Percentiles rank a stretch among this genome's conserved stretches.
phyloP scores from a whole-genome alignment of 306 rosid genomes.

The Alnus rubra region DNA sequence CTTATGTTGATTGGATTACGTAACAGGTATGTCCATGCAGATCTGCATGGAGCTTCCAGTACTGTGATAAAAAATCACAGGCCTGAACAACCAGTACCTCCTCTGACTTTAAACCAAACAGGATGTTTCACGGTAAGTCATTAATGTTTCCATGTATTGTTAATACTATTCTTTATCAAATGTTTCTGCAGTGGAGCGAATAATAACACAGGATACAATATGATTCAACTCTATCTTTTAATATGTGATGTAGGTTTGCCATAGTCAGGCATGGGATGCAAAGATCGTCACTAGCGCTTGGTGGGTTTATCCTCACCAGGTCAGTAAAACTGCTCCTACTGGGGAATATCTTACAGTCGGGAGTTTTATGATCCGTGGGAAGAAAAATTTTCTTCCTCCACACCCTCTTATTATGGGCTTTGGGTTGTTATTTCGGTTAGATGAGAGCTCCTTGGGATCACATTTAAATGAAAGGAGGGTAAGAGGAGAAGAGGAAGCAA shows the following conservation, averaged over 20 bases:
- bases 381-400: conserved; percentile 94
- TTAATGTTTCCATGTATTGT: conserved; percentile 20
- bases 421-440: conserved; percentile 93
- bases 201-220: conserved; percentile 13
- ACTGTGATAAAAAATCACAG: conserved; percentile 88
- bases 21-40: conserved; percentile 90
- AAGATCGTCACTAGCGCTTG: conserved; percentile 98
- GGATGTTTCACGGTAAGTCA: conserved; percentile 90
- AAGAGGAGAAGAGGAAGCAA: conserved; percentile 91
- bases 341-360: conserved; percentile 99
- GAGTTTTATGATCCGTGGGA: conserved; percentile 97
- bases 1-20: conserved; percentile 34
- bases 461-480: conserved; percentile 98
- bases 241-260: conserved; percentile 76
- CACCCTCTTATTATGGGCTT: conserved; percentile 98
- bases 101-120: conserved; percentile 90
- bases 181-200: conserved; percentile 34
- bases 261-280: conserved; percentile 98
- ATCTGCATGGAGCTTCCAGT: conserved; percentile 96
- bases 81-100: conserved; percentile 88
- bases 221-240: conserved; percentile 14
- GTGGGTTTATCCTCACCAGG: conserved; percentile 99
- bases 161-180: conserved; percentile 19
- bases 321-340: conserved; percentile 98
- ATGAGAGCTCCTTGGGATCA: conserved; percentile 95